phyloP scores from a whole-genome alignment of 2,329 filamentous ascomycete species.

The Lojkania enalia region DNA sequence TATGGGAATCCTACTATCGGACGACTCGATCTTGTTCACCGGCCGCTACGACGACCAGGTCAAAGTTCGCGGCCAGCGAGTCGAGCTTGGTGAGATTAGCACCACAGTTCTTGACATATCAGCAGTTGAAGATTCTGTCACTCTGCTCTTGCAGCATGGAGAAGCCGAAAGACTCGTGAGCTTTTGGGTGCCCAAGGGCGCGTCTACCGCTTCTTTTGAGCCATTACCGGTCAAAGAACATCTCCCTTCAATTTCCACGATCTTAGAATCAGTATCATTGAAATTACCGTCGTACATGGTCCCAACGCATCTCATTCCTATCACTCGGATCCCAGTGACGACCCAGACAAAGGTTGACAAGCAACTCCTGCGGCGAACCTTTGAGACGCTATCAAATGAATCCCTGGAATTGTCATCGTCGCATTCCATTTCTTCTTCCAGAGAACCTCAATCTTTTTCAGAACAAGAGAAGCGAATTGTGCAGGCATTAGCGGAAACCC shows the following conservation, averaged over 20 bases:
- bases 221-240: constrained; percentile 45
- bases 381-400: constrained; percentile 51
- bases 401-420: constrained; percentile 51
- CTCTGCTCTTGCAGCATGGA: constrained; percentile 58
- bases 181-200: constrained; percentile 64
- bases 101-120: constrained; percentile 59
- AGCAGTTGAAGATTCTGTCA: constrained; percentile 64
- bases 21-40: constrained; percentile 73
- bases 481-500: constrained; percentile 55
- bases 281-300: constrained; percentile 76
- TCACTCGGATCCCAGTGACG: constrained; percentile 71
- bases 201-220: constrained; percentile 32
- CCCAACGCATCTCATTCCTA: constrained; percentile 71
- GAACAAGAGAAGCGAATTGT: constrained; percentile 61
- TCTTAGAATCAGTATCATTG: constrained; percentile 61
- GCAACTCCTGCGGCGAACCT: constrained; percentile 53
- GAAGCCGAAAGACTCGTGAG: constrained; percentile 59
- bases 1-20: constrained; percentile 74
- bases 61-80: constrained; percentile 77
- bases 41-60: constrained; percentile 79
- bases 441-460: constrained; percentile 54
- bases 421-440: constrained; percentile 28
- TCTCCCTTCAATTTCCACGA: constrained; percentile 28
- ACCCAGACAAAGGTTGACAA: constrained; percentile 75
- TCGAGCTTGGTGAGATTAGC: constrained; percentile 79